These are phyloP conservation scores for Gaillardinia entomophila DNA, from an alignment of 805 yeast genomes.

Conservation along the genomic window DNA sequence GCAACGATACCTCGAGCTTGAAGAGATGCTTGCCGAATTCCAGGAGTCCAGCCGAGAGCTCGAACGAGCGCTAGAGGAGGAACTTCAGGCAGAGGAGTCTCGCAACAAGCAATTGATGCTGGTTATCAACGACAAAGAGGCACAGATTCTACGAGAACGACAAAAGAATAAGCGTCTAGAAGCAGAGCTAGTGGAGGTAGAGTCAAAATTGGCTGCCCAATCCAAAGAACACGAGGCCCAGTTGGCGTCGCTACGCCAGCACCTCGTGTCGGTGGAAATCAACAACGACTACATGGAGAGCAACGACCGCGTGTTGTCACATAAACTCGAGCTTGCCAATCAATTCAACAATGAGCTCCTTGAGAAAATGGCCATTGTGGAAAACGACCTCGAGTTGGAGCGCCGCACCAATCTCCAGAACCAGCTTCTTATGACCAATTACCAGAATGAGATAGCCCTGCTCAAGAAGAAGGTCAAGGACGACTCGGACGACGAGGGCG, in stretches of 20 bases:
- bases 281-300: conserved; percentile 36
- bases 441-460: conserved; percentile 23
- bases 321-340: conserved; percentile 25
- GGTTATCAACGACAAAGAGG: conserved; percentile 11
- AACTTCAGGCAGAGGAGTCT: conserved; percentile 28
- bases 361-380: conserved; percentile 37
- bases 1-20: conserved; percentile 29
- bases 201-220: conserved; percentile 6
- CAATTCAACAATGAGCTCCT: conserved; percentile 37
- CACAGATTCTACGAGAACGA: conserved; percentile 13
- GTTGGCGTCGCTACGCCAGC: conserved; percentile 17
- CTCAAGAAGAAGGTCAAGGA: conserved; percentile 6
- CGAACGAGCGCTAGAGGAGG: conserved; percentile 41
- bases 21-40: conserved; percentile 33
- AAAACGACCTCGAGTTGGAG: conserved; percentile 32
- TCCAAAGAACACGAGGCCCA: conserved; percentile 13
- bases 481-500: conserved; percentile 1
- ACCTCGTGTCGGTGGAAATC: conserved; percentile 37
- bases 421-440: conserved; percentile 22
- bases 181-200: conserved; percentile 15
- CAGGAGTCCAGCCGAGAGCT: conserved; percentile 40
- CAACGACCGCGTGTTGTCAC: conserved; percentile 29
- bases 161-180: conserved; percentile 8
- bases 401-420: conserved; percentile 16
- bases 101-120: conserved; percentile 13